Percentiles rank a stretch among this genome's conserved stretches.
phyloP scores from a whole-genome alignment of 768 basidiomycete genomes.

The Calocybe gangraenosa region DNA sequence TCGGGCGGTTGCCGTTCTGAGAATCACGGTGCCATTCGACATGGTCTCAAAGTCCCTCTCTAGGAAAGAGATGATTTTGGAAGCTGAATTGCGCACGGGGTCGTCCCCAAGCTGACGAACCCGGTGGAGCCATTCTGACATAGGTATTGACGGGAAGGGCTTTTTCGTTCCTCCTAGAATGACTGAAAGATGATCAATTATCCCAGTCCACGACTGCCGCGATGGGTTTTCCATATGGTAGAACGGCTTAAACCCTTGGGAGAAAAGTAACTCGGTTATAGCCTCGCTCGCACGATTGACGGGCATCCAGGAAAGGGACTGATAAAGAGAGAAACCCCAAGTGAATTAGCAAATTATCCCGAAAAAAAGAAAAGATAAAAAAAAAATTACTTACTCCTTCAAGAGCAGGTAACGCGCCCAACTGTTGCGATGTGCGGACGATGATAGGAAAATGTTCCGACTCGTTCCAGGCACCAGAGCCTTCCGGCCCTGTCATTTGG shows the following conservation, averaged over 20 bases:
- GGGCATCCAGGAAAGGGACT: constrained; percentile 35
- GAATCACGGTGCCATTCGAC: constrained; percentile 26
- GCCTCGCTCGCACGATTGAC: constrained; percentile 27
- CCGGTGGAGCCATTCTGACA: constrained; percentile 24
- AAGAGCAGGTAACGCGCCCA: constrained; percentile 24
- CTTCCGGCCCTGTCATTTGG: constrained; percentile 34
- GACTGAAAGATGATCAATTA: constrained; percentile 22
- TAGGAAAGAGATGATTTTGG: constrained; percentile 26
- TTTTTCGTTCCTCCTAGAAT: constrained; percentile 17
- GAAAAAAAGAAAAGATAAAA: background rate
- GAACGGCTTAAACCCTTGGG: constrained; percentile 23
- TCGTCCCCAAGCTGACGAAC: constrained; percentile 25
- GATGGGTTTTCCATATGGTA: constrained; percentile 35
- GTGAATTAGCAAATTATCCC: background rate
- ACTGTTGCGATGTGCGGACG: constrained; percentile 24
- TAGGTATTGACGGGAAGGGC: constrained; percentile 22
- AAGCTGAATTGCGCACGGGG: constrained; percentile 21
- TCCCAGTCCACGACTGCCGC: constrained; percentile 29
- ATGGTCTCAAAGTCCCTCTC: constrained; percentile 29
- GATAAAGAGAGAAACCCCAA: background rate
- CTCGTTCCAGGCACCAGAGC: constrained; percentile 33
- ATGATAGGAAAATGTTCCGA: constrained; percentile 32
- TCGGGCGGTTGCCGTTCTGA: constrained; percentile 24
- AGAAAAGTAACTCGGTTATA: constrained; percentile 28
- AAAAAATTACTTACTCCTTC: constrained; percentile 22